Base-by-base conservation (phyloP, 2,329 filamentous ascomycete species). In the Neopestalotiopsis sp. region DNA sequence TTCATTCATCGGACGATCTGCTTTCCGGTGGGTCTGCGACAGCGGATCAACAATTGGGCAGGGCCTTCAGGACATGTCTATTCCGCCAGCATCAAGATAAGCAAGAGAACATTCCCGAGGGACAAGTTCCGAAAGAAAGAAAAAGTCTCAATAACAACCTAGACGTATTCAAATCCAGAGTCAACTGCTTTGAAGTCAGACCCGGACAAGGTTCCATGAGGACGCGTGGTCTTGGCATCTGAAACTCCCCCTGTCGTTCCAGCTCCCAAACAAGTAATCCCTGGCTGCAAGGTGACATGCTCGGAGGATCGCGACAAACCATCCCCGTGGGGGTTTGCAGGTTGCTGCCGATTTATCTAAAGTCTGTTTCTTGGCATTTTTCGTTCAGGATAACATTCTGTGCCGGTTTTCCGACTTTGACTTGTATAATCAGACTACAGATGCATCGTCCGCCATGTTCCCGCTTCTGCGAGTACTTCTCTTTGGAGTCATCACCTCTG, bases 211-310 rank as follows among this genome's bases (percentile, higher is more conserved):
- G 59, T 40, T 20, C 17, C 20, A 64, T 32, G 6, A 20, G 63
- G 28, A 66, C 63, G 45, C 63, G 63, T 66, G 49, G 28, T 66
- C 63, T 66, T 66, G 63, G 63, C 63, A 66, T 66, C 63, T 66
- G 63, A 66, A 66, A 66, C 63, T 38, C 63, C 59, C 63, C 63
- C 52, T 45, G 62, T 66, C 63, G 63, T 66, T 66, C 63, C 63
- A 57, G 17, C n/a, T 56, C 32, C 63, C 45, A 17, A 34, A 45
- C 13, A 10, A 20, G 13, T n/a, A 12, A 38, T 66, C 63, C 63
- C 30, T 28, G 49, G 63, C n/a, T 34, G 13, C 32, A 12, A 10
- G 42, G 32, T 28, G 45, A 42, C 45, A 24, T 57, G 45, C 62
- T 13, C 49, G n/a, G 45, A 66, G 63, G 42, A 14, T 45, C 49